phyloP scores from a whole-genome alignment of 176 grass and related monocot species.

The Hyparrhenia diplandra region DNA sequence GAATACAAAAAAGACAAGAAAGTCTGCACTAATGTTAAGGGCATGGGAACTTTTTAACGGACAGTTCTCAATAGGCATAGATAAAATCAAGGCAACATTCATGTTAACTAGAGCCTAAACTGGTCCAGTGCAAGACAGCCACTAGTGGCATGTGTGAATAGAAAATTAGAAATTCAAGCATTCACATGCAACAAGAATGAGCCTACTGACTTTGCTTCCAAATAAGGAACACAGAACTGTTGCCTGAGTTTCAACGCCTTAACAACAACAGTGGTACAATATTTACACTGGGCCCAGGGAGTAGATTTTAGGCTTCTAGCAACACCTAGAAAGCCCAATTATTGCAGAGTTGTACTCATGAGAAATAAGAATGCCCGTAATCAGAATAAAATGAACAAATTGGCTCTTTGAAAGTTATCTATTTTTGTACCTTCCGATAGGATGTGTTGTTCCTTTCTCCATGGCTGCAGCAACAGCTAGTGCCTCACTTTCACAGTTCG shows the following conservation, averaged over 20 bases:
- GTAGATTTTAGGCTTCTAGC: not conserved
- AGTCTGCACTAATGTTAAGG: not conserved
- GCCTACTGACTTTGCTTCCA: not conserved
- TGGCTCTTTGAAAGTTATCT: not conserved
- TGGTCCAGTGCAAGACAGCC: not conserved
- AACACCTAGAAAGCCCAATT: not conserved
- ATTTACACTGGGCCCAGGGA: not conserved
- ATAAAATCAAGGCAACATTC: not conserved
- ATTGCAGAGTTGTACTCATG: not conserved
- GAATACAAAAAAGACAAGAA: not conserved
- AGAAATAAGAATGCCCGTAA: not conserved
- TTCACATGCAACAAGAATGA: not conserved
- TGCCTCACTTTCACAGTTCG: constrained; percentile 97
- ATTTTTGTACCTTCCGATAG: constrained; percentile 80
- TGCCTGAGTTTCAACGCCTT: not conserved
- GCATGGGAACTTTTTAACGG: not conserved
- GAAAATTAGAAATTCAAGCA: constrained; percentile 14
- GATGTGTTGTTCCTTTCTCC: constrained; percentile 97
- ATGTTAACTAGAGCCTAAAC: not conserved
- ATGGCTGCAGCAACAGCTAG: constrained; percentile 95
- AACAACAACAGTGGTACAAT: not conserved
- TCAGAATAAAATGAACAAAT: not conserved
- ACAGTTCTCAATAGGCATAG: not conserved
- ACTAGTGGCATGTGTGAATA: not conserved
- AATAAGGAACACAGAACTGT: not conserved